Percentiles rank a stretch among this genome's conserved stretches.
Evolutionary conservation across 306 rosid genomes (phyloP).

Genomic region (Glycine latifolia): DNA sequence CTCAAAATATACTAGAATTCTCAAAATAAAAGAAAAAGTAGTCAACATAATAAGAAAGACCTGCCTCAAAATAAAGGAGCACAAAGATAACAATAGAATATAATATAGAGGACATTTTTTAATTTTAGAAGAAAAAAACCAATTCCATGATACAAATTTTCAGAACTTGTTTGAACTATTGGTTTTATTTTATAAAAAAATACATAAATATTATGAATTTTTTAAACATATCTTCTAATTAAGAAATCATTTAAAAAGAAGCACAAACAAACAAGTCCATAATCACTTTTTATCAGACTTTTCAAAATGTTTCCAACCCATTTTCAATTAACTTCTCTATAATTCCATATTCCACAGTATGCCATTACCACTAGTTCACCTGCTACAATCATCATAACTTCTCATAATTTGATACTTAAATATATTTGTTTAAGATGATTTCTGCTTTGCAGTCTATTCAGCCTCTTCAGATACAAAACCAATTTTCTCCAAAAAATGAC

Average conservation of each 20-base stretch:
- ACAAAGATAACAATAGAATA: background rate
- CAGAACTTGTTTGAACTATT: background rate
- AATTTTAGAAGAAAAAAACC: background rate
- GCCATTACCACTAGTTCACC: background rate
- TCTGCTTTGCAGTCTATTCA: background rate
- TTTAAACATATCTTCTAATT: too few relatives aligned
- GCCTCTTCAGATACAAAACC: background rate
- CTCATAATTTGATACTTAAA: background rate
- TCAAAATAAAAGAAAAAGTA: constrained; percentile 29
- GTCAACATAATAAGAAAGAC: background rate
- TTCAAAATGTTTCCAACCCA: background rate
- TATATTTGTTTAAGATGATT: background rate
- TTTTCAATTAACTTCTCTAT: constrained; percentile 4
- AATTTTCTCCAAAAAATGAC: background rate
- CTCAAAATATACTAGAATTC: constrained; percentile 70
- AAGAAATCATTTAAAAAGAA: background rate
- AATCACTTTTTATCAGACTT: background rate
- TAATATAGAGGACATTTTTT: background rate
- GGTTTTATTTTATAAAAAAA: background rate
- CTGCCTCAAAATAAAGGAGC: background rate
- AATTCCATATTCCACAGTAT: background rate
- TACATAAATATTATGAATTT: background rate
- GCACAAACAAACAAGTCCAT: background rate
- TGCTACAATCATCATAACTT: constrained; percentile 27
- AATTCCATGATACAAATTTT: background rate